Percentiles rank a stretch among this genome's conserved stretches.
Evolutionary conservation across 805 yeast species (phyloP).

Genomic region (Candida multigemmis): DNA sequence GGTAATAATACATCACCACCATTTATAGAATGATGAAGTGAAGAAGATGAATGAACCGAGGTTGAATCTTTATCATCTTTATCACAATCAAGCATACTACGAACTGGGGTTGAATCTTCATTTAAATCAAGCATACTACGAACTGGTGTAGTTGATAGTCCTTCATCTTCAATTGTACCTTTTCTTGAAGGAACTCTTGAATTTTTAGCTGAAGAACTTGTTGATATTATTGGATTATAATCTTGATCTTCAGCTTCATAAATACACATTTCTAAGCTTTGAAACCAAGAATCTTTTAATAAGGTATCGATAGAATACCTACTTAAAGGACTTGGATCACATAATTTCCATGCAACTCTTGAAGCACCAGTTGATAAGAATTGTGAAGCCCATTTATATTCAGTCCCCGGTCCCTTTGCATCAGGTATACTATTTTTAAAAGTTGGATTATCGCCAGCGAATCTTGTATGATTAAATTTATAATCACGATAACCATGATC

Average conservation of each 20-base stretch:
- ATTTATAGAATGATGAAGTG: too few species aligned
- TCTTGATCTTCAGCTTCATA: constrained; percentile 38
- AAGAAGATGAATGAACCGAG: too few species aligned
- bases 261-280: constrained; percentile 48
- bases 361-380: constrained; percentile 53
- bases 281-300: constrained; percentile 59
- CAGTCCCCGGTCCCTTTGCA: constrained; percentile 57
- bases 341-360: constrained; percentile 64
- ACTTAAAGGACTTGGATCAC: constrained; percentile 49
- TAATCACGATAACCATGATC: constrained; percentile 48
- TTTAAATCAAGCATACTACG: constrained; percentile 32
- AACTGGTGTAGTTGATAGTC: constrained; percentile 21
- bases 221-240: constrained; percentile 19
- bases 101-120: too few species aligned
- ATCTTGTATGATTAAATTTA: constrained; percentile 37
- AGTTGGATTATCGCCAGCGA: constrained; percentile 30
- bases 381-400: constrained; percentile 59
- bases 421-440: constrained; percentile 39
- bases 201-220: constrained; percentile 8
- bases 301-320: constrained; percentile 48
- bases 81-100: constrained; percentile 36
- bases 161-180: too few species aligned
- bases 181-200: constrained; percentile 24
- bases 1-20: too few species aligned
- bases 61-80: too few species aligned